A percentile compares a stretch with the other conserved stretches of the same genome.
Conservation (phyloP, 2,329 filamentous ascomycete species). For the Aspergillus luchuensis region DNA sequence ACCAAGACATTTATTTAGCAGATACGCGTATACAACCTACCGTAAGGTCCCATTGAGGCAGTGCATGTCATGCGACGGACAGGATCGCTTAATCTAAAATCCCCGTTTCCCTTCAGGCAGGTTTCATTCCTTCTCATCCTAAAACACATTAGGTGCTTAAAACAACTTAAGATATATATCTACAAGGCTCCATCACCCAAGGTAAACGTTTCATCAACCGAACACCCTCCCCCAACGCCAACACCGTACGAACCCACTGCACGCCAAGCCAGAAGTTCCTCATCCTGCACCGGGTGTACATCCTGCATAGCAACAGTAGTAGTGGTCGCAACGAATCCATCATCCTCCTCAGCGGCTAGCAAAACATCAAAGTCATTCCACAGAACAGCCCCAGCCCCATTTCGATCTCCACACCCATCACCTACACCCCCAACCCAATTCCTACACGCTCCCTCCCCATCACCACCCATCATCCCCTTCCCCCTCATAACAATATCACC, state of each 20-base stretch:
- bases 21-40: background rate
- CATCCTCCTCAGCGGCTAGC: conserved; percentile 34
- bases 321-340: conserved; percentile 4
- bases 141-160: too few relatives aligned
- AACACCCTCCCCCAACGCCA: background rate
- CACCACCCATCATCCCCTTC: background rate
- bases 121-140: background rate
- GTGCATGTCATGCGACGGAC: background rate
- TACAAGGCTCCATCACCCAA: background rate
- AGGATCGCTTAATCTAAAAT: background rate
- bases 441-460: background rate
- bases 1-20: background rate
- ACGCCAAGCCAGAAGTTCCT: conserved; percentile 6
- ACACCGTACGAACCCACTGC: background rate
- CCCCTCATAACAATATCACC: conserved; percentile 4
- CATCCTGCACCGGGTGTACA: conserved; percentile 1
- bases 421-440: too few relatives aligned
- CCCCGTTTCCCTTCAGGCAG: too few relatives aligned
- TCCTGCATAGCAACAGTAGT: conserved; percentile 4
- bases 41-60: background rate
- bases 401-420: conserved; percentile 1
- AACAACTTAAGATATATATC: background rate
- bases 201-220: background rate
- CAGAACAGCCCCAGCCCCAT: background rate
- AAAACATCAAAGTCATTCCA: conserved; percentile 45